Conservation (phyloP, 75 land plant genomes). For the Ceratopteris richardii region DNA sequence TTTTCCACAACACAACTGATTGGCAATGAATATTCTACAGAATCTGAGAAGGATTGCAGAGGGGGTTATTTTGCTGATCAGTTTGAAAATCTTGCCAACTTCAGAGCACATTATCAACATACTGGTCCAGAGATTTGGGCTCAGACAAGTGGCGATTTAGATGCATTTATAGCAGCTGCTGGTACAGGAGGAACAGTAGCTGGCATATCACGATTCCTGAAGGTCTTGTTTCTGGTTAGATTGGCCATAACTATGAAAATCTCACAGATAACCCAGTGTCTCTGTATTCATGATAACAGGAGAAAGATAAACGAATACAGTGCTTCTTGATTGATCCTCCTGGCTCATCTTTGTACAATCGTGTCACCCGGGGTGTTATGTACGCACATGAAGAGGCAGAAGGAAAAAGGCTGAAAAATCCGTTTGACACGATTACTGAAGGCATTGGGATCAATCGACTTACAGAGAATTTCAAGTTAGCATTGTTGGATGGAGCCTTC, state of each 20-base stretch:
- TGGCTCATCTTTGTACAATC: slow-evolving; percentile 88
- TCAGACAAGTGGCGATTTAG: slow-evolving; percentile 68
- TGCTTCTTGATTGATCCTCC: slow-evolving; percentile 97
- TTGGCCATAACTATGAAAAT: no score
- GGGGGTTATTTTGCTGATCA: slow-evolving; percentile 99
- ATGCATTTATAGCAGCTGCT: slow-evolving; percentile 96
- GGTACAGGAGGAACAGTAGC: slow-evolving; percentile 98
- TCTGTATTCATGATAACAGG: slow-evolving; percentile 35
- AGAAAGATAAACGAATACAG: slow-evolving; percentile 59
- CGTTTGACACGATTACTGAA: slow-evolving; percentile 97
- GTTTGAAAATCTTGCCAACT: slow-evolving; percentile 95
- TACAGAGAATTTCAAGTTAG: slow-evolving; percentile 76
- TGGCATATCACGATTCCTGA: slow-evolving; percentile 75
- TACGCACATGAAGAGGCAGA: slow-evolving; percentile 97
- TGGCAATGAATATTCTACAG: no score
- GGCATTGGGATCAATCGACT: slow-evolving; percentile 97
- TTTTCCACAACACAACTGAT: no score
- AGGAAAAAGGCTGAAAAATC: slow-evolving; percentile 81
- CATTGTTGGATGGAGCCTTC: slow-evolving; percentile 89
- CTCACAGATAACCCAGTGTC: no score
- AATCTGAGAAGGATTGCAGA: neutral
- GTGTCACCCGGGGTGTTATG: slow-evolving; percentile 97
- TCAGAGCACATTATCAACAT: slow-evolving; percentile 82
- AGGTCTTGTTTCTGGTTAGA: slow-evolving; percentile 32
- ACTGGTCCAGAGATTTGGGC: slow-evolving; percentile 99